Base-by-base conservation (phyloP, 495 filamentous ascomycete genomes). In the Aspergillus cavernicola region DNA sequence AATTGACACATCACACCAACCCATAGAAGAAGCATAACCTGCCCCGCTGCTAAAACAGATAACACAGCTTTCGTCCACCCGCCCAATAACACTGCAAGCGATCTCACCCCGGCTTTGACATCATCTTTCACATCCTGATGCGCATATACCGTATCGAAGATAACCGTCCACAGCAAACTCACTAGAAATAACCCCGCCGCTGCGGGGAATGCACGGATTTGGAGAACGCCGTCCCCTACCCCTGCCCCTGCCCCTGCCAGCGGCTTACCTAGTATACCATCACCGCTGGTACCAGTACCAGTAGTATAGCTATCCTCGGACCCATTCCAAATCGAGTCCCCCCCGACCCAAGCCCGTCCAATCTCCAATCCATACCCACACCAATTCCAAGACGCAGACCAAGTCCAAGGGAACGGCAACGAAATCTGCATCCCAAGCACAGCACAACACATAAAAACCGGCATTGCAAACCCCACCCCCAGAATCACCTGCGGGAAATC, bases 101-200 rank as follows among this genome's bases (percentile, higher is more conserved):
- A 56, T 54, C 65, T 67, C 8, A 78, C 65, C 0, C 74, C 73
- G 0, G 60, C 68, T 32, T 71, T 66, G 20, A 66, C 43, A 50
- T 80, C 77, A 36, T 78, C 73, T 15, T 56, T 51, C 4, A 65
- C 9, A 54, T 79, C 75, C 50, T 76, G 74, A 55, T 70, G 64
- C 0, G 71, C 73, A 49, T 79, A 79, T 16, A 78, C 60, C 2
- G 67, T 75, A 52, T 79, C 77, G 57, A 71, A 78, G 10, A 69
- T 66, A 8, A 74, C 61, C 1, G 70, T 74, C 73, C 74, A 78
- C 5, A 70, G 15, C 4, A 69, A 37, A 40, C 67, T 23, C 0
- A 68, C 73, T 5, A 63, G 40, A 23, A 44, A 53, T 6, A 64
- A 22, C 40, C n/a, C 33, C 23, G 49, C 10, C 4, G 31, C 24